Base-by-base conservation (phyloP, 805 yeast genomes). In the Yarrowia bubula region DNA sequence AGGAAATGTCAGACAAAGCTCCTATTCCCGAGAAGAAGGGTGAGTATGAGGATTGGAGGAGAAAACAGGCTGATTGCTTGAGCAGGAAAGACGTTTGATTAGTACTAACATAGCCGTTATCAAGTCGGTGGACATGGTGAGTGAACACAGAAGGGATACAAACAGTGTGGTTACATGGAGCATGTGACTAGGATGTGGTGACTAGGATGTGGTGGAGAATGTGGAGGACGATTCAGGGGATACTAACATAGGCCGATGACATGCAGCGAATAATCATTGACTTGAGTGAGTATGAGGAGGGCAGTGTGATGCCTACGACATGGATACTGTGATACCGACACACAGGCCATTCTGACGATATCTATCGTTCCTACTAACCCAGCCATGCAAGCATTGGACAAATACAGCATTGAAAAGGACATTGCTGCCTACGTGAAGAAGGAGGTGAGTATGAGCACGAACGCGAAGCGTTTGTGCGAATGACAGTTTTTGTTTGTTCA, bases 361-460 rank as follows among this genome's bases (percentile, higher is more conserved):
- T 22, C 28, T 22, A 22, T 22, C 5, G 28, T 22, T 22, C 35
- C 10, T 13, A 35, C 55, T 48, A 48, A 48, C 55, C 41, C 41
- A 48, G 55, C 86, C 4, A 70, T 72, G 42, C 81, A 78, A 46
- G 86, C 86, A 0, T 68, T 77, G 41, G 74, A 75, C 48, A 72
- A 77, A 44, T 82, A 81, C 73, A 74, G 78, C 39, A 72, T 79
- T 8, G 87, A 84, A 67, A 77, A 76, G 71, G 88, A 85, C 65
- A 78, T 84, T 39, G 89, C 89, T 22, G 81, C 86, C 3, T 80
- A 74, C 66, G 76, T 85, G 60, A 85, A 85, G 73, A 83, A 83
- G 70, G 86, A 81, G 69, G 74, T 71, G 62, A 28, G 74, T 22
- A 33, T 43, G 8, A 13, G 28, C 28, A 22, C 28, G 28, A 22